These are phyloP conservation scores for Trypanosoma avium DNA, from an alignment of 208 protist species.

Conservation along the genomic window DNA sequence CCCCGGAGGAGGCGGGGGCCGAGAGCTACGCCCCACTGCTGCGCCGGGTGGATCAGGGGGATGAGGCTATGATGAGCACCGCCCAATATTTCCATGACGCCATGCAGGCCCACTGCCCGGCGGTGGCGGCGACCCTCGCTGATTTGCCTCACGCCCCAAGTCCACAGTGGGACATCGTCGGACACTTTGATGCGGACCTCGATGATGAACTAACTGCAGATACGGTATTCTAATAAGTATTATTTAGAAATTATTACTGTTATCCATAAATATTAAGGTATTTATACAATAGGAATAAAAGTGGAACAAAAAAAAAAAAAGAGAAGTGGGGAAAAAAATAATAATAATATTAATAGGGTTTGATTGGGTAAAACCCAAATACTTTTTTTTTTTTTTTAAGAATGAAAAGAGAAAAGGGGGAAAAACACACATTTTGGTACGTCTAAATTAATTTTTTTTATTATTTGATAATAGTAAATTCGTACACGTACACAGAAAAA, in stretches of 20 bases:
- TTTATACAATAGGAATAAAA: no score
- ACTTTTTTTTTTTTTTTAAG: conserved; percentile 23
- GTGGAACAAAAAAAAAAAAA: not conserved
- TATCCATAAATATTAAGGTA: no score
- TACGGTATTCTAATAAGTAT: conserved; percentile 44
- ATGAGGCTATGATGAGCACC: conserved; percentile 82
- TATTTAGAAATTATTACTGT: not conserved
- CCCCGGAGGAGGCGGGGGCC: conserved; percentile 38
- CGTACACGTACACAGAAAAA: no score
- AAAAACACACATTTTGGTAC: no score
- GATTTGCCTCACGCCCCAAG: conserved; percentile 53
- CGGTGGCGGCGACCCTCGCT: conserved; percentile 29
- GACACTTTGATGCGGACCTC: conserved; percentile 85
- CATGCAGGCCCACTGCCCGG: conserved; percentile 51
- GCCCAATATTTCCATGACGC: conserved; percentile 80
- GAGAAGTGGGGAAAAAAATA: conserved; percentile 7
- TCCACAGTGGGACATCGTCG: conserved; percentile 58
- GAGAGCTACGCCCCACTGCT: conserved; percentile 70
- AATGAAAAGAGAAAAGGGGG: conserved; percentile 20
- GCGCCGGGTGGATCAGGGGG: conserved; percentile 54
- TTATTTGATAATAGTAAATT: no score
- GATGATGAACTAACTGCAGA: conserved; percentile 87
- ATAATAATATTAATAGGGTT: conserved; percentile 6
- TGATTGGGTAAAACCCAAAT: not conserved
- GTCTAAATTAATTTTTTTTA: no score